Evolutionary conservation across 2,329 filamentous ascomycete species (phyloP), one percentile per base, ranked within the genome.

Genomic region (Fusarium solani-melongenae): DNA sequence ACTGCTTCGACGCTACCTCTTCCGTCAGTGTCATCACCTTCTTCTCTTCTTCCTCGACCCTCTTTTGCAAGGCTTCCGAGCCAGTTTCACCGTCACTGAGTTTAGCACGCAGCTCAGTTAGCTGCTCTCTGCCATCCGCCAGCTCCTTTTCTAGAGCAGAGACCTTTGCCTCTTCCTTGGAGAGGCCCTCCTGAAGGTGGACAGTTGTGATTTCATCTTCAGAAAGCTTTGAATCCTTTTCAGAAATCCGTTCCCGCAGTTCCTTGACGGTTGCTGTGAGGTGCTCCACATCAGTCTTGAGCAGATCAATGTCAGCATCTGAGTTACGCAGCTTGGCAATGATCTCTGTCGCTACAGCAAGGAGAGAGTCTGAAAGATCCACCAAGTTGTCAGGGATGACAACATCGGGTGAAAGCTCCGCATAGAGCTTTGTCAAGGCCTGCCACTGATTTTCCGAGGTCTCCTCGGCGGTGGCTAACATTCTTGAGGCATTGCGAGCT

Each of bases 1-100:
- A 92, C 76, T 93, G 91, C n/a, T 91, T 89, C 62, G 92, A 90
- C 4, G 92, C 91, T 22, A 97, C 86, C 77, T 94, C 90, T 75
- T 94, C 90, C 3, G 90, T 89, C 31, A 97, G 83, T 14, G 86
- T 87, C 24, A 88, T 88, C 5, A 94, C 89, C 81, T 91, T 93
- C 66, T 85, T 86, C 81, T 97, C 94, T 77, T 95, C 92, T 66
- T 94, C 93, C 46, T 92, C 90, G 5, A 97, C 87, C 63, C 91
- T 90, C 81, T 92, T 92, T 64, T 93, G 91, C 63, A 98, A 84
- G 31, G 90, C 91, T 81, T 95, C 94, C 0, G 94, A 95, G 6
- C 94, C 94, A 4, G 92, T 95, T 81, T 96, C 94, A 17, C 94
- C 95, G 72, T 95, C 93, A 1, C 93, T 90, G 78, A 97, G 92